A percentile compares a stretch with the other conserved stretches of the same genome.
These are phyloP conservation scores for Taphrina wiesneri DNA, from an alignment of 1,139 yeast species.

Conservation along the genomic window DNA sequence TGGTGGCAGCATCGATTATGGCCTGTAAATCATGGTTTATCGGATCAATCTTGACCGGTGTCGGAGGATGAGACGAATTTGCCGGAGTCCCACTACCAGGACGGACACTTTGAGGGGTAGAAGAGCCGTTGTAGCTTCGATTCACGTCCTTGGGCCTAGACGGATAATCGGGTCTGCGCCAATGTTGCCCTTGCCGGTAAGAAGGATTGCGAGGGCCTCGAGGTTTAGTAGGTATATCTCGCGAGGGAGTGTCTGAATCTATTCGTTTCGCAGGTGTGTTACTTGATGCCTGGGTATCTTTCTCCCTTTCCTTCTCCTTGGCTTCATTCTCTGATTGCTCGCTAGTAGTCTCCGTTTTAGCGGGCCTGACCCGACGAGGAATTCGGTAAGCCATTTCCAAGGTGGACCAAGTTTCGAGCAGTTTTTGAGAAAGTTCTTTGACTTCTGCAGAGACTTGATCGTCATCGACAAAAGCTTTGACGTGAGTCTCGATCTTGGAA, in stretches of 20 bases:
- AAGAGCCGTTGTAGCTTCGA: background rate
- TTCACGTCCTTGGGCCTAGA: background rate
- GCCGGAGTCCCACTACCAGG: background rate
- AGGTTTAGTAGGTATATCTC: background rate
- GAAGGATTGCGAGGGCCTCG: conserved; percentile 9
- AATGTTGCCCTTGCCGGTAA: conserved; percentile 15
- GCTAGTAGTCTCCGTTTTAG: background rate
- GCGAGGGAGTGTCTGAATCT: background rate
- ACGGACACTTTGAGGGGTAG: background rate
- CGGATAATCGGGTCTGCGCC: conserved; percentile 3
- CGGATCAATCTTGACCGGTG: conserved; percentile 34
- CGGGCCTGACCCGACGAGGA: conserved; percentile 47
- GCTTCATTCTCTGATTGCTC: background rate
- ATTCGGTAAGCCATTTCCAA: conserved; percentile 83
- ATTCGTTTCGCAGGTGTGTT: background rate
- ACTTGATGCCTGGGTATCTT: background rate
- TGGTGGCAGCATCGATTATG: conserved; percentile 51
- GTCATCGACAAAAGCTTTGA: conserved; percentile 52
- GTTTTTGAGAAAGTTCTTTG: conserved; percentile 44
- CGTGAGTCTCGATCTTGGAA: conserved; percentile 69
- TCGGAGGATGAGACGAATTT: conserved; percentile 2
- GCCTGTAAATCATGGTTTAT: conserved; percentile 45
- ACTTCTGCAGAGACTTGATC: conserved; percentile 36
- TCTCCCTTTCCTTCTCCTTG: background rate
- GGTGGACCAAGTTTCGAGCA: conserved; percentile 69